These are phyloP conservation scores for Pythium dissimile DNA, from an alignment of 352 stramenopile species.

Conservation along the genomic window DNA sequence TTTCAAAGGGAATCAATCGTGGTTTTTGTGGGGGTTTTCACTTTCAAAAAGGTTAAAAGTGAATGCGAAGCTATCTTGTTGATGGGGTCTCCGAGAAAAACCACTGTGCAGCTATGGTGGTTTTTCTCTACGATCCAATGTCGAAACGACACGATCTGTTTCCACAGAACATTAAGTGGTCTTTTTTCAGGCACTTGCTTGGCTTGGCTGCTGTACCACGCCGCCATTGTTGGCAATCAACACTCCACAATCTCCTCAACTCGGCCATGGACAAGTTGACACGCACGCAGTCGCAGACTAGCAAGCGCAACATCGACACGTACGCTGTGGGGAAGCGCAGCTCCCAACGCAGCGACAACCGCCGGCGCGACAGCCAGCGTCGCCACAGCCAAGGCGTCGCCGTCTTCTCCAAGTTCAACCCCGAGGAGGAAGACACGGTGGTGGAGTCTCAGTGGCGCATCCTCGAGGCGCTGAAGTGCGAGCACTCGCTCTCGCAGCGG, in stretches of 20 bases:
- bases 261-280: not conserved
- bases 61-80: too few relatives aligned
- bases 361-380: constrained; percentile 31
- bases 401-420: constrained; percentile 44
- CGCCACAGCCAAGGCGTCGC: constrained; percentile 27
- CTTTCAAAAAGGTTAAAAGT: too few relatives aligned
- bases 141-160: constrained; percentile 13
- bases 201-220: not conserved
- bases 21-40: not conserved
- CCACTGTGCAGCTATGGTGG: not conserved
- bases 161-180: too few relatives aligned
- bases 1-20: too few relatives aligned
- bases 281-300: not conserved
- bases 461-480: constrained; percentile 7
- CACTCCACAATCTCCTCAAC: not conserved
- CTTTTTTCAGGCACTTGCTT: not conserved
- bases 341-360: constrained; percentile 29
- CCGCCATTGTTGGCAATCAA: not conserved
- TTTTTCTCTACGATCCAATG: constrained; percentile 5
- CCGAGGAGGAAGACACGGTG: constrained; percentile 47
- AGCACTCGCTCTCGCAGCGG: constrained; percentile 11
- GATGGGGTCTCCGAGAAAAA: not conserved
- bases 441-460: constrained; percentile 24
- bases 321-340: constrained; percentile 38
- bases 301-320: constrained; percentile 19